Percentiles rank a stretch among this genome's conserved stretches.
Evolutionary conservation across 169 alveolate species (phyloP).

Genomic region (Toxoplasma gondii): DNA sequence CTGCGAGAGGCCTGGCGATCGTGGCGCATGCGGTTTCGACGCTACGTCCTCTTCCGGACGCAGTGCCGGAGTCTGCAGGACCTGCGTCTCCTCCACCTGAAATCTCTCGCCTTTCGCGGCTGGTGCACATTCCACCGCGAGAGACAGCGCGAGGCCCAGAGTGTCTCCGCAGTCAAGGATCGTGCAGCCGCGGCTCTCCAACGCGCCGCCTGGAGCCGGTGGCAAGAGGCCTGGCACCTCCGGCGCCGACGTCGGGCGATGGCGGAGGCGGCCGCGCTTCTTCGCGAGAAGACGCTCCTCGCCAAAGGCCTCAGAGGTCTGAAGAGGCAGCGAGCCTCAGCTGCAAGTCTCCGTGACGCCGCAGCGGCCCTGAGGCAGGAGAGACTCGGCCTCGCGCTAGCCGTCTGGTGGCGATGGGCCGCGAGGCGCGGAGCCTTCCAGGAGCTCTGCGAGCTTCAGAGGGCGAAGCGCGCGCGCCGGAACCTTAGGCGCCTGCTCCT

Average conservation of each 20-base stretch:
- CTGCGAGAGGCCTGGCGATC: neutral
- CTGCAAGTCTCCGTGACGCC: neutral
- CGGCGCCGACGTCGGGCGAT: neutral
- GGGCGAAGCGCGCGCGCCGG: neutral
- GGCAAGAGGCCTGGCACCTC: slow-evolving; percentile 3
- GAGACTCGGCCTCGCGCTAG: neutral
- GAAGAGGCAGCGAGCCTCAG: neutral
- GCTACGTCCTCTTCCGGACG: neutral
- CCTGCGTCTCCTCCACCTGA: neutral
- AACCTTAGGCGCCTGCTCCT: neutral
- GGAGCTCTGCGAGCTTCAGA: slow-evolving; percentile 2
- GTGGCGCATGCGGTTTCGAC: neutral
- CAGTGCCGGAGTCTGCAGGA: slow-evolving; percentile 38
- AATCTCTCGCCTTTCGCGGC: neutral
- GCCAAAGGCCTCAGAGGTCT: neutral
- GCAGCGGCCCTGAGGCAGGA: neutral
- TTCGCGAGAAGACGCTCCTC: neutral
- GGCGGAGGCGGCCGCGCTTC: slow-evolving; percentile 29
- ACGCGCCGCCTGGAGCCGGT: neutral
- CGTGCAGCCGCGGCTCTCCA: neutral
- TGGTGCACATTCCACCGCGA: neutral
- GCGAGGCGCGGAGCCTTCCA: slow-evolving; percentile 18
- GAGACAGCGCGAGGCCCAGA: neutral
- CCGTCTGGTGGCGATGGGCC: slow-evolving; percentile 33
- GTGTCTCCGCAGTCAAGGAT: neutral